These are phyloP conservation scores for Syncephalis fuscata DNA, from an alignment of 371 early-diverging fungal species.

Conservation along the genomic window DNA sequence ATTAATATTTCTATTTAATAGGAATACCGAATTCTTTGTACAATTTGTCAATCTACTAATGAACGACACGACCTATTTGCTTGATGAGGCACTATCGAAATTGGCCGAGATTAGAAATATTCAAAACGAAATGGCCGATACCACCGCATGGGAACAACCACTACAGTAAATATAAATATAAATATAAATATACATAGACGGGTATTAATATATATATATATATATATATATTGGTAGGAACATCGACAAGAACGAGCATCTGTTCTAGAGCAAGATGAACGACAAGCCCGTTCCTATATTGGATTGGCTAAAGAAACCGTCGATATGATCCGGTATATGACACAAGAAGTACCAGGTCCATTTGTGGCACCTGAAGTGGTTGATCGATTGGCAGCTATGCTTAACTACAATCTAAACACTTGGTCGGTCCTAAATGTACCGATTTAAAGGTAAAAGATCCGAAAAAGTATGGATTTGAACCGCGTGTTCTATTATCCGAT, in stretches of 20 bases:
- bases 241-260: slow-evolving; percentile 48
- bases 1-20: neutral
- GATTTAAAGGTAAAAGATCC: slow-evolving; percentile 81
- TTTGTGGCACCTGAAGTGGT: slow-evolving; percentile 86
- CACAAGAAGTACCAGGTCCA: slow-evolving; percentile 60
- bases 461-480: slow-evolving; percentile 84
- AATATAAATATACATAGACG: too few species aligned
- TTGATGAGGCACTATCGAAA: slow-evolving; percentile 85
- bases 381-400: slow-evolving; percentile 88
- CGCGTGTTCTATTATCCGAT: slow-evolving; percentile 69
- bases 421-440: slow-evolving; percentile 91
- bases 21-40: slow-evolving; percentile 51
- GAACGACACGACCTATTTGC: slow-evolving; percentile 89
- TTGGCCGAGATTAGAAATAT: slow-evolving; percentile 66
- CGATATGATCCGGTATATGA: slow-evolving; percentile 76
- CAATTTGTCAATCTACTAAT: slow-evolving; percentile 87
- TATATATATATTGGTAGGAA: slow-evolving; percentile 13
- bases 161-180: slow-evolving; percentile 10
- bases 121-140: slow-evolving; percentile 57
- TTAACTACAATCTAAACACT: slow-evolving; percentile 85
- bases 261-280: slow-evolving; percentile 46
- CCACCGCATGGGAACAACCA: slow-evolving; percentile 28
- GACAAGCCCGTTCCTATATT: slow-evolving; percentile 75
- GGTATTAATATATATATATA: neutral
- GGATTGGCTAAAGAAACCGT: slow-evolving; percentile 86